Evolutionary conservation across 2,329 filamentous ascomycete species (phyloP), one percentile per base, ranked within the genome.

Genomic region (Phaeosphaeria sp.): DNA sequence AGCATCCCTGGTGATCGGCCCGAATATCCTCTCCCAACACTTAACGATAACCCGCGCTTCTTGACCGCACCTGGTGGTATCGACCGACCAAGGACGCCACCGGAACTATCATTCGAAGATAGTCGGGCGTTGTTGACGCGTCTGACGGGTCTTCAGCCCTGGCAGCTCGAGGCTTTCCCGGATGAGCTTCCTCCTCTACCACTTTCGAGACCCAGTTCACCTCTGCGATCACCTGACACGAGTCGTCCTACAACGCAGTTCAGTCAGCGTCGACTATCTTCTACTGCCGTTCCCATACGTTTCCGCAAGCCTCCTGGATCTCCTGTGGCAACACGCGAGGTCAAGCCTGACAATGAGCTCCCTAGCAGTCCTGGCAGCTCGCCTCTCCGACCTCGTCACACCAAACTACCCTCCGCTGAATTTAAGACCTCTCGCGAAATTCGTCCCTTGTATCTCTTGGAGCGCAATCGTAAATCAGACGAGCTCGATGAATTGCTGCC

Each of bases 361-460:
- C 43, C 40, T 21, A 40, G 64, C 22, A 64, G 47, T 20, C 62
- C 64, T 27, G 75, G 76, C n/a, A 74, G 63, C 18, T 82, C 82
- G 7, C 82, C 82, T 24, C 76, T 74, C 7, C 68, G 75, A 20
- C 66, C 73, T 17, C 78, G 81, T 30, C 80, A 82, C 59, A 74
- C 76, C 46, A 81, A 83, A 36, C 77, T 80, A 0, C 78, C 77
- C 51, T 86, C 84, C 1, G 78, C 79, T 4, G 83, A 86, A 60
- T 86, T 86, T 69, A 81, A 78, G 58, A 77, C 77, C 45, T 86
- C 78, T 62, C 84, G 83, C 18, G 92, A 95, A 71, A 89, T 93
- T 68, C 89, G 91, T 65, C 93, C 93, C 0, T 80, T 97, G 8
- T 94, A 91, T 76, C 87, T 97, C 21, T 86, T 96, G 6, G 91